phyloP scores from a whole-genome alignment of 2,329 filamentous ascomycete species.

The Furcasterigmium furcatum region DNA sequence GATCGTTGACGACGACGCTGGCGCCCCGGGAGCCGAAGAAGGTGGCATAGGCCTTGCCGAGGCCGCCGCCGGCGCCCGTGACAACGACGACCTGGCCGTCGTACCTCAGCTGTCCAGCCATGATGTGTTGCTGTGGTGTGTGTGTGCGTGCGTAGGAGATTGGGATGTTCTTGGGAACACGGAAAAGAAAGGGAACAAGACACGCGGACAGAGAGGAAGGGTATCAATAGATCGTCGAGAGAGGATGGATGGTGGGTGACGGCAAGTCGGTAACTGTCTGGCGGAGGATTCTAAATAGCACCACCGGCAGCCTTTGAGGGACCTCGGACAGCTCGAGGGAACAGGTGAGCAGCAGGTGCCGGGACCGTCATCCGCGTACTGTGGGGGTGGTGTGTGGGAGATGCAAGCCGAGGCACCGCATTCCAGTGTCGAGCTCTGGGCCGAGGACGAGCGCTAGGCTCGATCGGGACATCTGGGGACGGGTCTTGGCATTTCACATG shows the following conservation, averaged over 20 bases:
- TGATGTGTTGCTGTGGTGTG: constrained; percentile 26
- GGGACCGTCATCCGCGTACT: too few relatives aligned
- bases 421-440: constrained; percentile 5
- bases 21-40: constrained; percentile 93
- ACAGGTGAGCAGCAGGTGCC: not conserved
- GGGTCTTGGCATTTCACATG: constrained; percentile 4
- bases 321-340: not conserved
- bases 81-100: constrained; percentile 84
- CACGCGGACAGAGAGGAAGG: not conserved
- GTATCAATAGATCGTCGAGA: constrained; percentile 1
- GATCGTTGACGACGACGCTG: constrained; percentile 94
- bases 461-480: constrained; percentile 1
- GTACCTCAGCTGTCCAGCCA: constrained; percentile 69
- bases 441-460: constrained; percentile 11
- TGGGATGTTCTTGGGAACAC: too few relatives aligned
- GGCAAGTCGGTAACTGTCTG: not conserved
- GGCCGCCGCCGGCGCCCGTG: constrained; percentile 75
- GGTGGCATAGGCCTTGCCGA: constrained; percentile 78
- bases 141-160: not conserved
- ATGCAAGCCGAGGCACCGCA: constrained; percentile 14
- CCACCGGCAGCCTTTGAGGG: not conserved
- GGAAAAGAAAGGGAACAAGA: not conserved
- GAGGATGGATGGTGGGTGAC: not conserved
- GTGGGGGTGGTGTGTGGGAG: too few relatives aligned
- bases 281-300: not conserved